Evolutionary conservation across 1,284 basidiomycete genomes (phyloP).

Genomic region (Microbotryomycetes sp.): DNA sequence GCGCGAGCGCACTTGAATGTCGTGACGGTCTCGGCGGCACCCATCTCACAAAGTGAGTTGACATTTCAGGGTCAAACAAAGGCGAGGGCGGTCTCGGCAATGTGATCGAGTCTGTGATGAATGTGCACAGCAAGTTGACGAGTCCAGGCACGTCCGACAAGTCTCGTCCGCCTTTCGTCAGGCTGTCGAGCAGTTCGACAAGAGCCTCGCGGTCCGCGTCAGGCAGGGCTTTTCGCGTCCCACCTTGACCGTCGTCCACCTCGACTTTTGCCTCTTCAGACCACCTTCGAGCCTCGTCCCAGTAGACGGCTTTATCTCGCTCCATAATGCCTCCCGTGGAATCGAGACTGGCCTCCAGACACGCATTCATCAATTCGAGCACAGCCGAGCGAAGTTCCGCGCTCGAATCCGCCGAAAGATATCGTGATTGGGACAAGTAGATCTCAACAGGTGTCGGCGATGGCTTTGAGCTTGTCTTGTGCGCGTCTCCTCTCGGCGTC

Average conservation of each 20-base stretch:
- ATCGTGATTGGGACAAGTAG: slow-evolving; percentile 29
- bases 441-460: slow-evolving; percentile 24
- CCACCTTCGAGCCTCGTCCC: slow-evolving; percentile 31
- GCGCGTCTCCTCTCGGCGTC: not conserved
- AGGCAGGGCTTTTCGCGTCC: slow-evolving; percentile 14
- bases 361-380: slow-evolving; percentile 25
- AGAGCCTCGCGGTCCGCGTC: slow-evolving; percentile 31
- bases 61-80: slow-evolving; percentile 31
- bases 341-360: slow-evolving; percentile 23
- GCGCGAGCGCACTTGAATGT: slow-evolving; percentile 25
- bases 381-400: slow-evolving; percentile 10
- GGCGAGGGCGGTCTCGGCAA: slow-evolving; percentile 29
- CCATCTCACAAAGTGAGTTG: slow-evolving; percentile 31
- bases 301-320: slow-evolving; percentile 30
- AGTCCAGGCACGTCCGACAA: slow-evolving; percentile 34
- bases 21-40: slow-evolving; percentile 17
- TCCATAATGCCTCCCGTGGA: slow-evolving; percentile 29
- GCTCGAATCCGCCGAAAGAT: slow-evolving; percentile 8
- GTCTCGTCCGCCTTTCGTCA: slow-evolving; percentile 33
- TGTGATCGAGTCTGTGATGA: slow-evolving; percentile 24
- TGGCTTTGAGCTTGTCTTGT: not conserved
- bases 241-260: slow-evolving; percentile 19
- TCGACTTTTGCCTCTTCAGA: slow-evolving; percentile 26
- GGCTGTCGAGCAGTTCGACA: slow-evolving; percentile 22
- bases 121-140: slow-evolving; percentile 33